Evolutionary conservation across 164 flowering plant genomes (phyloP).

Genomic region (Annona squamosa): DNA sequence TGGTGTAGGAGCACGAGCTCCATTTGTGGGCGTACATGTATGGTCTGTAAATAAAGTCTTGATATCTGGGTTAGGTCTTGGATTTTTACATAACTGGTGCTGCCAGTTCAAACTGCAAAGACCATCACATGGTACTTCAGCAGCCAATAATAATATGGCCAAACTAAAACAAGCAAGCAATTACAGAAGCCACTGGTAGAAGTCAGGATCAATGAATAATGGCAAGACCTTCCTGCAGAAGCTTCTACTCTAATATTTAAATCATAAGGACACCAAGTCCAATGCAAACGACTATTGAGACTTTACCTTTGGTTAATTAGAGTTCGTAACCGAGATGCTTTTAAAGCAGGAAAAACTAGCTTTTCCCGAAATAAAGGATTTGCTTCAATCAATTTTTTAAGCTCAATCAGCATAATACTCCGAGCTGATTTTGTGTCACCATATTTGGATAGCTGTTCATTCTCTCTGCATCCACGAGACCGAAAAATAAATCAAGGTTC

Average conservation of each 20-base stretch:
- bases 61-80: constrained; percentile 89
- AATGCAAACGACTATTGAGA: not conserved
- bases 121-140: constrained; percentile 13
- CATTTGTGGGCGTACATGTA: constrained; percentile 69
- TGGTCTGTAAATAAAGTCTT: constrained; percentile 87
- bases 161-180: not conserved
- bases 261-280: not conserved
- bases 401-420: constrained; percentile 74
- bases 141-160: not conserved
- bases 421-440: constrained; percentile 94
- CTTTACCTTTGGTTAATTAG: constrained; percentile 83
- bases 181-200: not conserved
- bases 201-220: not conserved
- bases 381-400: constrained; percentile 81
- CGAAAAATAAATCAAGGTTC: not conserved
- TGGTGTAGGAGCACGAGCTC: constrained; percentile 65
- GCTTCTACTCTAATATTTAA: not conserved
- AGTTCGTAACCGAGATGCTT: constrained; percentile 69
- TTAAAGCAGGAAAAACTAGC: constrained; percentile 68
- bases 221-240: not conserved
- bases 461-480: constrained; percentile 48
- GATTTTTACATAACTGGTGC: constrained; percentile 92
- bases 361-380: constrained; percentile 91
- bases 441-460: constrained; percentile 89
- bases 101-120: constrained; percentile 87